Conservation (phyloP, 345 rosid species). For the Eutrema japonicum region DNA sequence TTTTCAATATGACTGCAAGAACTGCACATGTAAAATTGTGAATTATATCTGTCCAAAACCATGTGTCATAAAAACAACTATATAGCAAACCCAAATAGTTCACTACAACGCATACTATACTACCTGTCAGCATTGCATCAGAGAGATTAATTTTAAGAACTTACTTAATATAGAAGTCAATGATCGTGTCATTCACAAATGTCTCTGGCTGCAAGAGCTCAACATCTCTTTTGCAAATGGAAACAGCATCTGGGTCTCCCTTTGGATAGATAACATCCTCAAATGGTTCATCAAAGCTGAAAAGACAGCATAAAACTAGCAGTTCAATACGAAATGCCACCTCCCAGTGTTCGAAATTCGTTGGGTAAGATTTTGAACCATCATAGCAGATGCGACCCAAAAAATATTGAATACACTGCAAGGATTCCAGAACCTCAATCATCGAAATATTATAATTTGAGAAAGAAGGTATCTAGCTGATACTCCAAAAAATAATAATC, state of each 20-base stretch:
- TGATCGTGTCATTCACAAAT: slow-evolving; percentile 93
- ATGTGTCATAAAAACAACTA: neutral
- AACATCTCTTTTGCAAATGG: slow-evolving; percentile 89
- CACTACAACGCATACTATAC: slow-evolving; percentile 22
- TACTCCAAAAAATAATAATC: neutral
- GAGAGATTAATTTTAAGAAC: slow-evolving; percentile 38
- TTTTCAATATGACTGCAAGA: slow-evolving; percentile 29
- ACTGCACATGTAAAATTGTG: slow-evolving; percentile 23
- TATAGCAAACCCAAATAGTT: slow-evolving; percentile 16
- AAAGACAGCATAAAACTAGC: slow-evolving; percentile 40
- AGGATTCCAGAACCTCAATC: slow-evolving; percentile 9
- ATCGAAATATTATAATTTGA: neutral
- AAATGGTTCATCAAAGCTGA: slow-evolving; percentile 82
- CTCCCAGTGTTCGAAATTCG: slow-evolving; percentile 17
- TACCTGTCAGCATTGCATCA: slow-evolving; percentile 17
- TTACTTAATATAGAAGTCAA: slow-evolving; percentile 96
- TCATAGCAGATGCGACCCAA: slow-evolving; percentile 13
- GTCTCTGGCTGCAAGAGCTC: slow-evolving; percentile 94
- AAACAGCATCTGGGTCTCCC: slow-evolving; percentile 95
- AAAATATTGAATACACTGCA: slow-evolving; percentile 5
- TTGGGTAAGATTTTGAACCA: slow-evolving; percentile 18
- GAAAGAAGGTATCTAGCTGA: neutral
- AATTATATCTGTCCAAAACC: slow-evolving; percentile 11
- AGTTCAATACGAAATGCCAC: slow-evolving; percentile 26
- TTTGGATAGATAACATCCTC: slow-evolving; percentile 91